Base-by-base conservation (phyloP, 495 filamentous ascomycete genomes). In the Podospora pseudoanserina region DNA sequence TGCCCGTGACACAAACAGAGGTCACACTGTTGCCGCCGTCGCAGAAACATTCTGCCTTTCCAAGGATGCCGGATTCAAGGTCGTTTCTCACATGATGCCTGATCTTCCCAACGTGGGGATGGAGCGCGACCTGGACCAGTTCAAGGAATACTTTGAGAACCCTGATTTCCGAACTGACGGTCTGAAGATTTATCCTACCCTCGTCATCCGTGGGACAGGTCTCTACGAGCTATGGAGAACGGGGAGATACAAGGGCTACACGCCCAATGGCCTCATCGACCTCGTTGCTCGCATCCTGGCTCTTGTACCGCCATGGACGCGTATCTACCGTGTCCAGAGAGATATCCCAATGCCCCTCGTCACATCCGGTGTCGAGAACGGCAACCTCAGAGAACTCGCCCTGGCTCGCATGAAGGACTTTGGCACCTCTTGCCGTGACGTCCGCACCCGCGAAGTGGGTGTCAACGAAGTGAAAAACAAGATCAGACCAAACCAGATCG, bases 11-110 rank as follows among this genome's bases (percentile, higher is more conserved):
- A 97, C 95, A 1, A 99, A 99, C 82, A 88, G 95, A 67, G 95
- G 95, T 0, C 95, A 99, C 78, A 99, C 95, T 0, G 95, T 99
- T 61, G 91, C 92, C 34, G 89, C 96, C 0, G 95, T 98, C 3
- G 92, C 91, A 16, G 91, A 99, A 78, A 98, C 94, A 0, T 99
- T 99, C 79, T 92, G 89, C 72, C 85, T 97, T 19, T 88, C 96
- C 65, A 99, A 99, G 79, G 95, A 99, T 78, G 92, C 96, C 28
- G 95, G 95, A 18, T 99, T 97, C 85, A 99, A 99, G 78, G 94
- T 99, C 6, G 95, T 99, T 71, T 93, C 90, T 69, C 95, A 99
- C 79, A 99, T 99, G 95, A 99, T 99, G 95, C 95, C 95, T 16
- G 95, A 99, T 75, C 83, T 99, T 30, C 95, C 95, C 15, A 99